phyloP scores from a whole-genome alignment of 208 protist genomes.

The Leishmania tarentolae region DNA sequence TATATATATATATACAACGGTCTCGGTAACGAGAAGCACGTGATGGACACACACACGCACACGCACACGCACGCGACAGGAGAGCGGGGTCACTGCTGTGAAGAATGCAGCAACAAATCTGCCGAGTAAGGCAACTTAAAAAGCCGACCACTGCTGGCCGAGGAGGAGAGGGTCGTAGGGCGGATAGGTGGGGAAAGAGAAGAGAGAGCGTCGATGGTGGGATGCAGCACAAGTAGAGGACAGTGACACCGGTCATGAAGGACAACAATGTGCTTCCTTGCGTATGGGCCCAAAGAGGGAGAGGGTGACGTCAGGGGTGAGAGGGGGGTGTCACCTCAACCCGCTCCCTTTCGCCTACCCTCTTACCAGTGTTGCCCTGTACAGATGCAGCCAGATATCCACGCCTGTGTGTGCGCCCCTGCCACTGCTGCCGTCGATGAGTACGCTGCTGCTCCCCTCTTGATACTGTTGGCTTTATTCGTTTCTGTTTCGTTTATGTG shows the following conservation, averaged over 20 bases:
- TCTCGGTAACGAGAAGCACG: background rate
- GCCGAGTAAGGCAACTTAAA: background rate
- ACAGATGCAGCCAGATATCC: background rate
- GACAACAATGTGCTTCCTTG: background rate
- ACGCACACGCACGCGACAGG: background rate
- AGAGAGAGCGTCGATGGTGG: background rate
- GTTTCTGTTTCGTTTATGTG: background rate
- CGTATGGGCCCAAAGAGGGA: background rate
- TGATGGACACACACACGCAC: too few relatives aligned
- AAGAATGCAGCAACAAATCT: constrained; percentile 13
- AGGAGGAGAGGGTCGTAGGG: background rate
- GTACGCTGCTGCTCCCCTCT: too few relatives aligned
- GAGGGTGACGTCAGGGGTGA: background rate
- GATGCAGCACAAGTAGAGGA: constrained; percentile 9
- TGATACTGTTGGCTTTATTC: background rate
- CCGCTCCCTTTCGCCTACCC: background rate
- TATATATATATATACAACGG: background rate
- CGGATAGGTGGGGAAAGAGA: background rate
- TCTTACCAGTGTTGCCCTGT: background rate
- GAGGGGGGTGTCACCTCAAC: background rate
- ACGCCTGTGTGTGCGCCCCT: background rate
- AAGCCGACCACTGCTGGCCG: background rate
- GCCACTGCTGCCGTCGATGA: too few relatives aligned
- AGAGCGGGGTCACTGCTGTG: constrained; percentile 1
- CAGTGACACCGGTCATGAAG: background rate